Conservation (phyloP, 805 yeast species). For the Komagataella kurtzmanii region DNA sequence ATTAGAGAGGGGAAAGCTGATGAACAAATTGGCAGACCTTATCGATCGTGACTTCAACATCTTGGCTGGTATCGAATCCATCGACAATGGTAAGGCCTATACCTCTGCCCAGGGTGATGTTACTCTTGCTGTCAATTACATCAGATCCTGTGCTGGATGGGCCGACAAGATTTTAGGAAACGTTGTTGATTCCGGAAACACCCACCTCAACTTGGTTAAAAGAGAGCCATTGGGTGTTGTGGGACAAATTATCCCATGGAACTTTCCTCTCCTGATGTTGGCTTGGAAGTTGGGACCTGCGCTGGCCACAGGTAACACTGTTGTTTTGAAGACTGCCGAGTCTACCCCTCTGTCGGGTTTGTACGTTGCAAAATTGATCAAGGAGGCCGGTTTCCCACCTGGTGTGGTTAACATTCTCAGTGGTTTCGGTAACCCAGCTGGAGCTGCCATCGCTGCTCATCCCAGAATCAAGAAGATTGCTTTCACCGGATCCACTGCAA, state of each 20-base stretch:
- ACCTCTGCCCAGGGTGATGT: constrained; percentile 44
- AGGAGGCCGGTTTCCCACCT: constrained; percentile 49
- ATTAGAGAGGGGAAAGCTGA: constrained; percentile 26
- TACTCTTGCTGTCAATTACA: constrained; percentile 36
- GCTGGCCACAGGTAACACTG: constrained; percentile 52
- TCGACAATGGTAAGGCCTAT: constrained; percentile 47
- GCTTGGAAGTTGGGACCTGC: constrained; percentile 63
- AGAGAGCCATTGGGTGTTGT: constrained; percentile 60
- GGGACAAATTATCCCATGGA: constrained; percentile 65
- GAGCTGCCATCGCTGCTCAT: constrained; percentile 45
- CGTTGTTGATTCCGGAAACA: constrained; percentile 43
- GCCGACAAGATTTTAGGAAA: constrained; percentile 59
- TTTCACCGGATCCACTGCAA: constrained; percentile 56
- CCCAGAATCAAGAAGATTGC: constrained; percentile 48
- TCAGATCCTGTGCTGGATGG: constrained; percentile 63
- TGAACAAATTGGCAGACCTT: constrained; percentile 36
- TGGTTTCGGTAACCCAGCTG: constrained; percentile 50
- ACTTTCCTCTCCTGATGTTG: constrained; percentile 56
- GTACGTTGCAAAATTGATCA: constrained; percentile 34
- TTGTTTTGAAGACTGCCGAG: constrained; percentile 52
- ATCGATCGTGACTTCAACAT: constrained; percentile 33
- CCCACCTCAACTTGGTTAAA: constrained; percentile 48
- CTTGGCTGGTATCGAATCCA: constrained; percentile 42
- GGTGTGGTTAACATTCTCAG: constrained; percentile 52
- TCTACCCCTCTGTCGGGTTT: constrained; percentile 57